phyloP scores from a whole-genome alignment of 2,329 filamentous ascomycete species.

The Fusarium foetens region DNA sequence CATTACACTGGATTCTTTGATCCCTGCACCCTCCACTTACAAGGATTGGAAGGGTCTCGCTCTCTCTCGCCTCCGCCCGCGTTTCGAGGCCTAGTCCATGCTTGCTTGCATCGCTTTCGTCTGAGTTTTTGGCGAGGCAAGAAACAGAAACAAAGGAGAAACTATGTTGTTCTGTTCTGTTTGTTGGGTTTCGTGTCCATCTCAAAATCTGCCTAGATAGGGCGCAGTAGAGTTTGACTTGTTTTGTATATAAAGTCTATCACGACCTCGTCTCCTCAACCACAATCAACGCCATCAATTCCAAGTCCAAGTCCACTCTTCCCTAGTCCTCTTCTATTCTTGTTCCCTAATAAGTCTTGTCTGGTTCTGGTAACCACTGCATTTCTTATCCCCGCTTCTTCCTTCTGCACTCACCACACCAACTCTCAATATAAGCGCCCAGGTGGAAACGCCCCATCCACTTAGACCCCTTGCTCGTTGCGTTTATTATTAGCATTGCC shows the following conservation, averaged over 20 bases:
- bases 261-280: neutral
- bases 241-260: conserved; percentile 31
- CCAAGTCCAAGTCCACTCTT: neutral
- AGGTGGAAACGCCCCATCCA: conserved; percentile 41
- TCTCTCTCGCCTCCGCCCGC: conserved; percentile 21
- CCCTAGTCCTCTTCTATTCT: conserved; percentile 3
- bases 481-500: conserved; percentile 47
- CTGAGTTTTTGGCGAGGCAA: conserved; percentile 11
- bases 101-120: conserved; percentile 18
- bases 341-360: neutral
- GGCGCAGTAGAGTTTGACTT: conserved; percentile 6
- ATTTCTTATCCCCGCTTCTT: conserved; percentile 22
- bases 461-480: conserved; percentile 34
- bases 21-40: conserved; percentile 4
- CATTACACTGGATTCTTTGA: conserved; percentile 2
- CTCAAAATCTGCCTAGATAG: conserved; percentile 13
- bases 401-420: conserved; percentile 35
- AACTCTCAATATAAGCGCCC: conserved; percentile 41
- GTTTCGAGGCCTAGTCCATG: conserved; percentile 27
- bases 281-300: neutral
- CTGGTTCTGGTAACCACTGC: conserved; percentile 8
- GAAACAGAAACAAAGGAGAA: conserved; percentile 18
- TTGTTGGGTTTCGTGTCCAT: conserved; percentile 4
- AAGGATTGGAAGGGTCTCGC: conserved; percentile 7
- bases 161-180: neutral